These are phyloP conservation scores for Thyridium curvatum DNA, from an alignment of 2,329 filamentous ascomycete genomes.

Conservation along the genomic window DNA sequence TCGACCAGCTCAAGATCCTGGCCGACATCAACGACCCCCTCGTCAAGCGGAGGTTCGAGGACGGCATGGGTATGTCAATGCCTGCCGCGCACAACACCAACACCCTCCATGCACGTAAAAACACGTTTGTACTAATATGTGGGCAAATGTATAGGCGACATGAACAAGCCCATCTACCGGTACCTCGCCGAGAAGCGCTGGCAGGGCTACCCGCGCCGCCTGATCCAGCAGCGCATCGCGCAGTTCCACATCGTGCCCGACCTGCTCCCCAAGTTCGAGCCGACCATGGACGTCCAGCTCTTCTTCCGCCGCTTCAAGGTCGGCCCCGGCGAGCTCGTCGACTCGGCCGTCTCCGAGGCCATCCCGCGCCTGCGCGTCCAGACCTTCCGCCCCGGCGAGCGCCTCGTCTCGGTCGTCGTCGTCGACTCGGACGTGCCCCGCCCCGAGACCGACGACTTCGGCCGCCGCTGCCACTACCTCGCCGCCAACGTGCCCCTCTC, in stretches of 20 bases:
- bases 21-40: constrained; percentile 93
- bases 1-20: constrained; percentile 78
- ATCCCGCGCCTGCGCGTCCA: constrained; percentile 76
- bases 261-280: constrained; percentile 73
- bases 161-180: constrained; percentile 95
- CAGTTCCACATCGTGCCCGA: constrained; percentile 89
- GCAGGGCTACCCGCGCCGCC: constrained; percentile 71
- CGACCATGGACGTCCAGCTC: constrained; percentile 72
- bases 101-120: too few relatives aligned
- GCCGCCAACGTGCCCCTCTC: constrained; percentile 57
- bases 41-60: constrained; percentile 91
- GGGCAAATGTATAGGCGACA: constrained; percentile 80
- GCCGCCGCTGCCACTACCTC: constrained; percentile 79
- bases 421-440: constrained; percentile 89
- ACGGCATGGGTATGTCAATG: constrained; percentile 67
- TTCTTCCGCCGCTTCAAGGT: constrained; percentile 68
- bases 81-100: too few relatives aligned
- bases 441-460: constrained; percentile 66
- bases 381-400: constrained; percentile 74
- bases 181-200: constrained; percentile 83
- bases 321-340: constrained; percentile 71
- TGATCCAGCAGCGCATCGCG: constrained; percentile 77
- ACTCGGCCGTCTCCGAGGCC: constrained; percentile 66
- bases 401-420: constrained; percentile 77
- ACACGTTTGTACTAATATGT: too few relatives aligned